Percentiles rank a stretch among this genome's conserved stretches.
Conservation (phyloP, 2,329 filamentous ascomycete species). For the Xylariaceae sp. region DNA sequence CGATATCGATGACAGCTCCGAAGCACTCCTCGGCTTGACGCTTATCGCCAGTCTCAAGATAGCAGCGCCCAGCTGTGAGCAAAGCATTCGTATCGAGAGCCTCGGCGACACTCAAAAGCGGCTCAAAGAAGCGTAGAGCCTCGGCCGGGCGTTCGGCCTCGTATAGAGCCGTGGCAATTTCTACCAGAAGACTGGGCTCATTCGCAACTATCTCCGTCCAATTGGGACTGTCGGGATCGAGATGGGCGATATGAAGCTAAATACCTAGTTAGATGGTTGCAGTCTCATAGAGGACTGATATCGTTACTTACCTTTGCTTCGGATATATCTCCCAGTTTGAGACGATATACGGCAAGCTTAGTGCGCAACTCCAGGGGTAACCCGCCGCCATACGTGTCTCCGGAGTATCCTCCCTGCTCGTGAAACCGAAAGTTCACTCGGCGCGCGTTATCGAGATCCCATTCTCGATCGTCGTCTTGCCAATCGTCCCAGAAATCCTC, state of each 20-base stretch:
- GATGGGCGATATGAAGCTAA: constrained; percentile 61
- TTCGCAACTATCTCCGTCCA: constrained; percentile 51
- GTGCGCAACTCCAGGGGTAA: constrained; percentile 78
- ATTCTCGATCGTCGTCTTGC: constrained; percentile 77
- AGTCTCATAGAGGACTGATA: constrained; percentile 12
- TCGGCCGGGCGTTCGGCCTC: constrained; percentile 32
- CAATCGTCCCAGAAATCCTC: constrained; percentile 74
- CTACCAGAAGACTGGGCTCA: constrained; percentile 74
- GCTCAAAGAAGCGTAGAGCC: constrained; percentile 53
- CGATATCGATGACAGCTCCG: constrained; percentile 65
- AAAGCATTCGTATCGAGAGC: constrained; percentile 48
- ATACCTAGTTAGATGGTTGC: constrained; percentile 17
- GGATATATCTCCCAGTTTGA: constrained; percentile 60
- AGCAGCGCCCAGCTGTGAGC: constrained; percentile 60
- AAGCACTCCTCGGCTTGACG: constrained; percentile 73
- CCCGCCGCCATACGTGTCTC: constrained; percentile 61
- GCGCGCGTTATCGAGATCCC: constrained; percentile 69
- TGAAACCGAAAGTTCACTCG: constrained; percentile 60
- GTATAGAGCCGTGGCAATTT: constrained; percentile 50
- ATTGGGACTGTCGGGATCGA: constrained; percentile 58
- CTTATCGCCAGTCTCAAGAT: constrained; percentile 57
- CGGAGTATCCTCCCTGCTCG: constrained; percentile 46
- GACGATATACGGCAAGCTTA: constrained; percentile 77
- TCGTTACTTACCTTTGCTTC: constrained; percentile 65
- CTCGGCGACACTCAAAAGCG: constrained; percentile 46